These are phyloP conservation scores for Lactarius hengduanensis DNA, from an alignment of 768 basidiomycete species.

Conservation along the genomic window DNA sequence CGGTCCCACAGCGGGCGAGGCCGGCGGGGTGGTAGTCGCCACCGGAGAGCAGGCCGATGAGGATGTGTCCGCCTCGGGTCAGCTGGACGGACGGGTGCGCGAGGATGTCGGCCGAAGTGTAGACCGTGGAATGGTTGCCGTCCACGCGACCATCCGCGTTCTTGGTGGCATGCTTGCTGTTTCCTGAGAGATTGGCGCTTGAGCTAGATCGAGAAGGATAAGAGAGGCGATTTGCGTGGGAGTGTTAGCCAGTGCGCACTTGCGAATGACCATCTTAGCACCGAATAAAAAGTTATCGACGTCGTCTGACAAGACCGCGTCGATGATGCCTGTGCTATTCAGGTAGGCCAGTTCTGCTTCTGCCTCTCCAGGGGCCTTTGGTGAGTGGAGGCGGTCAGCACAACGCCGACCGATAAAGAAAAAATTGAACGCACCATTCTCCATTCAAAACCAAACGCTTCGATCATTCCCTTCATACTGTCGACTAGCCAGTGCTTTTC, in stretches of 20 bases:
- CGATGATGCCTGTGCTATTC: constrained; percentile 77
- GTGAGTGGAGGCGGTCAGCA: constrained; percentile 33
- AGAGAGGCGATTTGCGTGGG: background rate
- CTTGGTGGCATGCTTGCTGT: constrained; percentile 58
- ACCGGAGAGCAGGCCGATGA: constrained; percentile 83
- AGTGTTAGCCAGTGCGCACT: constrained; percentile 46
- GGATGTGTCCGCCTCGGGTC: constrained; percentile 64
- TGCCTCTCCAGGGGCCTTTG: constrained; percentile 87
- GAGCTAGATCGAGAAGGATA: constrained; percentile 42
- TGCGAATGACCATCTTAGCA: constrained; percentile 77
- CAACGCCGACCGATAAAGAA: constrained; percentile 7
- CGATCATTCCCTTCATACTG: constrained; percentile 76
- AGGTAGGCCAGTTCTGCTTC: constrained; percentile 92
- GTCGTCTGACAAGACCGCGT: constrained; percentile 89
- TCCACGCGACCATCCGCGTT: constrained; percentile 71
- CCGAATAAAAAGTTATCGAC: constrained; percentile 93
- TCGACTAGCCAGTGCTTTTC: constrained; percentile 63
- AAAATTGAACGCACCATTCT: constrained; percentile 47
- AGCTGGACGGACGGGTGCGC: constrained; percentile 52
- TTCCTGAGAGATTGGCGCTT: constrained; percentile 71
- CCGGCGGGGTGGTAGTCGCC: constrained; percentile 86
- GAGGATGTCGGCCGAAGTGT: constrained; percentile 39
- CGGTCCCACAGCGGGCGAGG: constrained; percentile 62
- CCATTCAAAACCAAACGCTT: constrained; percentile 81
- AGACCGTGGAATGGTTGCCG: constrained; percentile 60